phyloP scores from a whole-genome alignment of 352 stramenopile species.

The Pythium pectinolyticum region DNA sequence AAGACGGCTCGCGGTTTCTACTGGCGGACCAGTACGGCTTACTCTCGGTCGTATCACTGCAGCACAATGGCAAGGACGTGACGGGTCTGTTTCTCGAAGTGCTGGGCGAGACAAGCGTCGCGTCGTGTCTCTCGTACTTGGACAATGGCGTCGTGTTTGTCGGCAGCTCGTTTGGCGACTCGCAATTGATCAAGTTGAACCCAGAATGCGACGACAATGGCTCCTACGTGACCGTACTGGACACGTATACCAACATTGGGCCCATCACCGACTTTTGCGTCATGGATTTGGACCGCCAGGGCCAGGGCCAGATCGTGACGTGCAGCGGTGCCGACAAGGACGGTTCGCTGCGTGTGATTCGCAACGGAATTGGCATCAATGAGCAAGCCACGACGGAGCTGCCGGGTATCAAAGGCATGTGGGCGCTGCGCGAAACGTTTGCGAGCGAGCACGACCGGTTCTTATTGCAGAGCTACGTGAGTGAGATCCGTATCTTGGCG shows the following conservation, averaged over 20 bases:
- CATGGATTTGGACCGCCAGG: conserved; percentile 93
- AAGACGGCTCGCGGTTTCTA: conserved; percentile 87
- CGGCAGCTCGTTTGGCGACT: conserved; percentile 93
- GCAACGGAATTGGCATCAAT: conserved; percentile 98
- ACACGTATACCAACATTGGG: conserved; percentile 97
- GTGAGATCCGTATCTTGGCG: conserved; percentile 94
- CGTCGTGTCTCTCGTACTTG: conserved; percentile 91
- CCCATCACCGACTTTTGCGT: conserved; percentile 99
- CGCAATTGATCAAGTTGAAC: conserved; percentile 94
- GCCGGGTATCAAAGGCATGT: conserved; percentile 98
- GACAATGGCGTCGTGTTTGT: conserved; percentile 96
- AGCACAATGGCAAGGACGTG: conserved; percentile 72
- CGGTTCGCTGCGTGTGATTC: conserved; percentile 95
- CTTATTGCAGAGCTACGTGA: conserved; percentile 95
- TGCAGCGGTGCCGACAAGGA: conserved; percentile 96
- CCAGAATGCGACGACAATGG: conserved; percentile 68
- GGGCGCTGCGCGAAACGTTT: conserved; percentile 89
- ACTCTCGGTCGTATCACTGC: conserved; percentile 87
- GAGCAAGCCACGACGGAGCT: conserved; percentile 95
- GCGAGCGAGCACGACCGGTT: conserved; percentile 91
- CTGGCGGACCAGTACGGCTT: conserved; percentile 89
- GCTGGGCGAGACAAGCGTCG: conserved; percentile 91
- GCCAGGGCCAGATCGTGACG: conserved; percentile 96
- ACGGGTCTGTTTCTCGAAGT: conserved; percentile 90
- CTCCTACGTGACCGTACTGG: conserved; percentile 92